Evolutionary conservation across 1,139 yeast genomes (phyloP).

Genomic region (Scheffersomyces cryptocercus): DNA sequence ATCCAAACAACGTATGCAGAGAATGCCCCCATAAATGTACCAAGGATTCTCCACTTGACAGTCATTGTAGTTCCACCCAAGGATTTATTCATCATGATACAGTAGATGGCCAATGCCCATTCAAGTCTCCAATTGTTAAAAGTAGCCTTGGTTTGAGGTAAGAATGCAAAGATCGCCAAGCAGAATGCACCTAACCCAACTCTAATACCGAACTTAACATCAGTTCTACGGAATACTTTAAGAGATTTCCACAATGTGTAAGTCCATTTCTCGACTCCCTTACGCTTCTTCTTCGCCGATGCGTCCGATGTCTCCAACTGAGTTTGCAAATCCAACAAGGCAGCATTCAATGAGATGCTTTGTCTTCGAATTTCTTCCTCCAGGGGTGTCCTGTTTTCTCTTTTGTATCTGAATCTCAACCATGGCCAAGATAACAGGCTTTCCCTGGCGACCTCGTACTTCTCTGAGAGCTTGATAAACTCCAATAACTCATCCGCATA

Average conservation of each 20-base stretch:
- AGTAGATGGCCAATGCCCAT: constrained; percentile 80
- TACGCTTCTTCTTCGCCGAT: not conserved
- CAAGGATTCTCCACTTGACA: constrained; percentile 71
- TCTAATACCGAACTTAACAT: constrained; percentile 75
- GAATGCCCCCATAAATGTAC: constrained; percentile 72
- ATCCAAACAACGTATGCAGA: constrained; percentile 63
- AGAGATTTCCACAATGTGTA: constrained; percentile 33
- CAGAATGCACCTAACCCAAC: constrained; percentile 78
- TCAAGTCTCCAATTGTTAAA: constrained; percentile 77
- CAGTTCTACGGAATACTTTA: constrained; percentile 52
- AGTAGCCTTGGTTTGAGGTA: constrained; percentile 51
- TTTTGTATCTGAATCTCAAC: constrained; percentile 49
- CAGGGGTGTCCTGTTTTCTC: not conserved
- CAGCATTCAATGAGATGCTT: constrained; percentile 33
- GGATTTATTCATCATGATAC: constrained; percentile 83
- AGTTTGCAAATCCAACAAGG: constrained; percentile 34
- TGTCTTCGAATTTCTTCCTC: not conserved
- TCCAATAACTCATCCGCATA: constrained; percentile 58
- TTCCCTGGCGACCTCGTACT: constrained; percentile 35
- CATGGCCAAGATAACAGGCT: constrained; percentile 48
- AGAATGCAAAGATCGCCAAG: constrained; percentile 67
- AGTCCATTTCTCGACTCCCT: constrained; percentile 5
- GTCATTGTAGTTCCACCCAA: constrained; percentile 87
- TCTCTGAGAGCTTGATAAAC: constrained; percentile 49
- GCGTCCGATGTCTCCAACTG: constrained; percentile 21